Base-by-base conservation (phyloP, 164 flowering plant species). In the Kingdonia uniflora region DNA sequence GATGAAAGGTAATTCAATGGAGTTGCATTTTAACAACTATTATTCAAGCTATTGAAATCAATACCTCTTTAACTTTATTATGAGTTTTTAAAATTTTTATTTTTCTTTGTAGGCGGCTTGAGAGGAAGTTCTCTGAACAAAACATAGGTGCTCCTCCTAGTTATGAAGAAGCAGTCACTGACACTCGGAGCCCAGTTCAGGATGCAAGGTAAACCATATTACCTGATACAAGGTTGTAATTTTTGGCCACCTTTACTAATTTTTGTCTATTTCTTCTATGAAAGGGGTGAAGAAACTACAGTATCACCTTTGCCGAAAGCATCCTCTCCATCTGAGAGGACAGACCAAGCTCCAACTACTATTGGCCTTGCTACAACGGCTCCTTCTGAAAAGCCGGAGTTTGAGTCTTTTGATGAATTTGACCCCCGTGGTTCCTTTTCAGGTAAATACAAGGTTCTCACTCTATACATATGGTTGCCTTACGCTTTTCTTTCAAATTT, bases 91-190 rank as follows among this genome's bases (percentile, higher is more conserved):
- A 14, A 14, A 14, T 19, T 23, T 43, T 11, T 24, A 16, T 5
- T 52, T 43, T 49, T 59, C 55, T 54, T 58, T 20, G 42, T 61
- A 78, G 84, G 70, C 62, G 53, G 49, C 69, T 72, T 63, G 87
- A 77, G 25, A 70, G 80, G 35, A 86, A 76, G 60, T 73, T 57
- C 66, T 80, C 96, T 61, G 97, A 84, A 42, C 94, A 80, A 67
- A 81, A 78, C 62, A 61, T 69, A 59, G 83, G 81, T 57, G 87
- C 76, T 43, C 95, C 97, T 54, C 99, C 99, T 56, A 81, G 88
- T 64, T 94, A 89, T 69, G 97, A 94, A 63, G 97, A 85, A 49
- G 88, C 79, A 55, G 71, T 82, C 17, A 69, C 62, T 59, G 80
- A 74, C 26, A 67, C 73, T 54, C 81, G 64, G 42, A 79, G 79